Evolutionary conservation across 2,329 filamentous ascomycete genomes (phyloP).

Genomic region (Cladosporium sp.): DNA sequence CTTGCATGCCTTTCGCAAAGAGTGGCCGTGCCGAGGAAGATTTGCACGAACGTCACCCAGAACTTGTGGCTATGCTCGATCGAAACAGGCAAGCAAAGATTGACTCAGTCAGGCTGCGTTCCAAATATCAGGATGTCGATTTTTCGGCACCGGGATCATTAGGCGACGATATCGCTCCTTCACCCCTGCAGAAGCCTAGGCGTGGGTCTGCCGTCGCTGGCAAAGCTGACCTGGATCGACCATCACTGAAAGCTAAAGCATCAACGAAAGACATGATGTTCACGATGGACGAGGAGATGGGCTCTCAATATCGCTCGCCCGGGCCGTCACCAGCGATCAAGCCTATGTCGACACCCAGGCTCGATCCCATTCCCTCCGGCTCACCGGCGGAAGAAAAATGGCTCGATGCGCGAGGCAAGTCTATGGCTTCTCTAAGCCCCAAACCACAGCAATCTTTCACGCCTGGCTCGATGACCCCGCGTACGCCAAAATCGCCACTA

Average conservation of each 20-base stretch:
- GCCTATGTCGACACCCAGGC: slow-evolving; percentile 23
- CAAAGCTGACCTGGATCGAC: slow-evolving; percentile 52
- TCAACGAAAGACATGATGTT: slow-evolving; percentile 81
- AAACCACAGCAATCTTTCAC: slow-evolving; percentile 21
- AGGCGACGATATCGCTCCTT: slow-evolving; percentile 53
- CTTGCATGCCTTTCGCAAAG: slow-evolving; percentile 70
- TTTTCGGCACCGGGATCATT: slow-evolving; percentile 57
- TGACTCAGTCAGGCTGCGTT: slow-evolving; percentile 69
- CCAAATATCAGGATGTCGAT: slow-evolving; percentile 62
- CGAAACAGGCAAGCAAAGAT: slow-evolving; percentile 67
- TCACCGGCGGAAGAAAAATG: slow-evolving; percentile 33
- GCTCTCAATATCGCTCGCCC: slow-evolving; percentile 21
- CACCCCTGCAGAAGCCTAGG: slow-evolving; percentile 43
- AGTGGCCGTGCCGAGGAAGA: slow-evolving; percentile 67
- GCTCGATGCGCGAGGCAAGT: slow-evolving; percentile 39
- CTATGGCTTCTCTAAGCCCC: slow-evolving; percentile 19
- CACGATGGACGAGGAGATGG: slow-evolving; percentile 80
- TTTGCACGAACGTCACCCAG: slow-evolving; percentile 62
- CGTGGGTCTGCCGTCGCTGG: slow-evolving; percentile 36
- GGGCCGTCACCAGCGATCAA: slow-evolving; percentile 26
- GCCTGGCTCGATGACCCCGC: slow-evolving; percentile 24
- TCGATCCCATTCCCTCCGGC: slow-evolving; percentile 24
- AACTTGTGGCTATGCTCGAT: slow-evolving; percentile 61
- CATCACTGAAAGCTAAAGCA: slow-evolving; percentile 62
- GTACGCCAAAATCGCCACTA: slow-evolving; percentile 30